Base-by-base conservation (phyloP, 768 basidiomycete species). In the Suillus spraguei region DNA sequence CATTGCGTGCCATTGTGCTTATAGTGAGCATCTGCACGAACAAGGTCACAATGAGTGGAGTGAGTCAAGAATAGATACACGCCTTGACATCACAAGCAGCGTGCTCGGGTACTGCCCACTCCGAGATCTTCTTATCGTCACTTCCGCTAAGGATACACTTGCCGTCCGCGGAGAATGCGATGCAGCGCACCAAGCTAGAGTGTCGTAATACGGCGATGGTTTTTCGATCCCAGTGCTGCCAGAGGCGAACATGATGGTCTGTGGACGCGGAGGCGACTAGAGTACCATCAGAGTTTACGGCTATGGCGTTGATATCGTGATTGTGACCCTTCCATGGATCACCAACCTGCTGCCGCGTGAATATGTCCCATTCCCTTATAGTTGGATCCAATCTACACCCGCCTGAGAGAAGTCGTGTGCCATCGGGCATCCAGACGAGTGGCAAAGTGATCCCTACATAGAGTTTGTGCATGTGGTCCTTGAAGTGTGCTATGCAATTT, bases 191-290 rank as follows among this genome's bases (percentile, higher is more conserved):
- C 32, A 10, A 33, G 50, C 50, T 52, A 33, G 50, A 33, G 50
- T 52, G 50, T 20, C 20, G 50, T 17, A 52, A 52, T 33, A 52
- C 20, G 5, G 17, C 50, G 10, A 52, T 52, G 17, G 50, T 52
- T 52, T 52, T 52, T 52, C 50, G 50, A 52, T 52, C 50, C 50
- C 50, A 52, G 32, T 33, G 50, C 10, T 20, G 50, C 50, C 50
- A 52, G 32, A 52, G 50, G 50, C 32, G 50, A 20, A 52, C 17
- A 33, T 52, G 10, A 6, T 52, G 17, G 10, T 52, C 50, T 33
- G 32, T 52, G 20, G 50, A 52, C 50, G 50, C 50, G 50, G 50
- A 52, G 17, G 50, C 50, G 17, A 52, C 50, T 10, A 52, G 20
- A 52, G 32, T 52, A 52, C 50, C 50, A 52, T 52, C 50, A 11